Evolutionary conservation across 108 stramenopile species (phyloP).

Genomic region (Pseudonitzschia pungens): DNA sequence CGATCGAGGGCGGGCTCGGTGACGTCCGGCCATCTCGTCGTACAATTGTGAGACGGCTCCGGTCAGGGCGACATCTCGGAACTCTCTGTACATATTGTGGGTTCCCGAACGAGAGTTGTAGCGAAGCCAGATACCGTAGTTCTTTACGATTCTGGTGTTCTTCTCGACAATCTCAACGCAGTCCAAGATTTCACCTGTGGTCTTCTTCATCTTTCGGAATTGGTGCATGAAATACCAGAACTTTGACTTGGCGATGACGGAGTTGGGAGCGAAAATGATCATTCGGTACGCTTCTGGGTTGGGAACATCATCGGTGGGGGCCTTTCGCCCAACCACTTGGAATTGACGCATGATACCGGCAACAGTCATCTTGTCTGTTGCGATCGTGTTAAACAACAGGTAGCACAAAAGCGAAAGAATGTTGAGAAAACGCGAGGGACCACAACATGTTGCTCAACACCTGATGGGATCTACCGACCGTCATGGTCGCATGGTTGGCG

Average conservation of each 20-base stretch:
- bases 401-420: background rate
- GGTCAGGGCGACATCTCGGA: constrained; percentile 93
- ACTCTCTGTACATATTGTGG: constrained; percentile 99
- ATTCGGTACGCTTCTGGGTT: constrained; percentile 99
- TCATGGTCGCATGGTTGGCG: background rate
- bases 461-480: background rate
- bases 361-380: constrained; percentile 72
- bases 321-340: constrained; percentile 99
- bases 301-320: constrained; percentile 93
- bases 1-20: constrained; percentile 96
- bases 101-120: constrained; percentile 99
- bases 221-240: constrained; percentile 99
- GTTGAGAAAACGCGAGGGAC: background rate
- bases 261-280: constrained; percentile 99
- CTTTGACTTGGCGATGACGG: constrained; percentile 95
- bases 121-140: constrained; percentile 99
- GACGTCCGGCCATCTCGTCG: constrained; percentile 99
- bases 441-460: background rate
- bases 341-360: constrained; percentile 93
- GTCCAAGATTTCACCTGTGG: constrained; percentile 99
- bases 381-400: background rate
- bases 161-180: constrained; percentile 96
- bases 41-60: constrained; percentile 98
- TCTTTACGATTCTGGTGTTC: constrained; percentile 96
- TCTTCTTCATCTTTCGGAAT: constrained; percentile 99